Evolutionary conservation across 2,329 filamentous ascomycete species (phyloP).

Genomic region (Calonectria crousiana): DNA sequence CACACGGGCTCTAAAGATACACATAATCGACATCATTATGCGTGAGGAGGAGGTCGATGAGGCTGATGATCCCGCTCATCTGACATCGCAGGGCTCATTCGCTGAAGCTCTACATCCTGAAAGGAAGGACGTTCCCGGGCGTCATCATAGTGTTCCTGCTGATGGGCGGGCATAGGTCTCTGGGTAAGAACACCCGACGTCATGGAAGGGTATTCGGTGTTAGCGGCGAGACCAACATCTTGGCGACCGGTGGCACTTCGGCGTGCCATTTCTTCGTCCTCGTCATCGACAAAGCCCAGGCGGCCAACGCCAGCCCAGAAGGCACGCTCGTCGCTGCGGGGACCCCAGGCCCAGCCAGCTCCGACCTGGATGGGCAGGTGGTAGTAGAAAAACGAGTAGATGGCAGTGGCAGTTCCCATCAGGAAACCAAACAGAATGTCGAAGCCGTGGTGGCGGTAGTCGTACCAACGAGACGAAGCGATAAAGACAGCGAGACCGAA

Average conservation of each 20-base stretch:
- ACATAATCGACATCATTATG: background rate
- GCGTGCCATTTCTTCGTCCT: constrained; percentile 46
- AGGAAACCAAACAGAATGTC: constrained; percentile 89
- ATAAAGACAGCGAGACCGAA: constrained; percentile 84
- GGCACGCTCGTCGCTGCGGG: constrained; percentile 77
- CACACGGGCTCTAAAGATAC: background rate
- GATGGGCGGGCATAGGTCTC: constrained; percentile 27
- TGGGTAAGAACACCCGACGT: constrained; percentile 38
- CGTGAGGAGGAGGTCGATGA: constrained; percentile 4
- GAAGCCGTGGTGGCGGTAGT: constrained; percentile 92
- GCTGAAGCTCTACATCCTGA: constrained; percentile 49
- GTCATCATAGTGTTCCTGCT: constrained; percentile 24
- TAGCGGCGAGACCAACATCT: constrained; percentile 42
- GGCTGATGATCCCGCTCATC: background rate
- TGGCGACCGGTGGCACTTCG: constrained; percentile 23
- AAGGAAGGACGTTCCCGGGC: constrained; percentile 31
- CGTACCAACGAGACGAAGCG: constrained; percentile 85
- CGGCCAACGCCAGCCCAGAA: constrained; percentile 82
- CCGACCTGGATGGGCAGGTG: constrained; percentile 81
- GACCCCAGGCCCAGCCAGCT: constrained; percentile 91
- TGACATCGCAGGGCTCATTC: constrained; percentile 28
- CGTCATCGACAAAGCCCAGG: constrained; percentile 65
- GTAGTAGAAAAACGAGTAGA: constrained; percentile 86
- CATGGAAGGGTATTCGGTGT: constrained; percentile 42
- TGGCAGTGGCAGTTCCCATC: constrained; percentile 78